phyloP scores from a whole-genome alignment of 108 stramenopile genomes.

The Skeletonema costatum region DNA sequence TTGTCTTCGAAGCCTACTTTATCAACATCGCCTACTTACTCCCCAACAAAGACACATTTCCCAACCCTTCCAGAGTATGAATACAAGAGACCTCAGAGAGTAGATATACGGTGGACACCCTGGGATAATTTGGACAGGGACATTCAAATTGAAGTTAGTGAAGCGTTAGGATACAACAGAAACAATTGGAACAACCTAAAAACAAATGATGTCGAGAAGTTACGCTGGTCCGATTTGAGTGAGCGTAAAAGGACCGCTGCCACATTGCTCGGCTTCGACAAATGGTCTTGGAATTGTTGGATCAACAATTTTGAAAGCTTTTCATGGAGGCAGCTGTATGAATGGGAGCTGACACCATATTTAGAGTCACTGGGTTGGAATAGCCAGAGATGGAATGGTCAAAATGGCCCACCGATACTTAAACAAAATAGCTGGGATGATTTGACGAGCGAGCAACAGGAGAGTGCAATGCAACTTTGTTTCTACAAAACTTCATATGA shows the following conservation, averaged over 20 bases:
- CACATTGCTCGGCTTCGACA: conserved; percentile 7
- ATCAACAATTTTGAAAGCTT: conserved; percentile 22
- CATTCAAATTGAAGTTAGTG: conserved; percentile 5
- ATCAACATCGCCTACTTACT: background rate
- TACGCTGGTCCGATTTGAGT: conserved; percentile 19
- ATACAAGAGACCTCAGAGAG: conserved; percentile 3
- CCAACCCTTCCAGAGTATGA: background rate
- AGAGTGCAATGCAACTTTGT: conserved; percentile 11
- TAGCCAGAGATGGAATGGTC: conserved; percentile 11
- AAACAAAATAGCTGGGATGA: conserved; percentile 4
- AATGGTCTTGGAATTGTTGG: conserved; percentile 30
- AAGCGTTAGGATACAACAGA: conserved; percentile 14
- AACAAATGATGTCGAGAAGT: conserved; percentile 10
- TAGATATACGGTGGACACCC: conserved; percentile 6
- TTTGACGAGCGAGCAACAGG: conserved; percentile 1
- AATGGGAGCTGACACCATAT: conserved; percentile 16
- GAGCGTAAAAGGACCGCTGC: conserved; percentile 13
- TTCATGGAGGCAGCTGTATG: conserved; percentile 20
- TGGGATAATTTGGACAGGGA: conserved; percentile 11
- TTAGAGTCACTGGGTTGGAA: conserved; percentile 13
- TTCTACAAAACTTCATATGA: conserved; percentile 22
- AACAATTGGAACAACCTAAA: conserved; percentile 18
- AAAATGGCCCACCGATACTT: conserved; percentile 4
- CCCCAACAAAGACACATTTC: background rate
- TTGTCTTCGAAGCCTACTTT: background rate